Evolutionary conservation across 805 yeast genomes (phyloP), one percentile per base, ranked within the genome.

Genomic region (Starmerella lactis-condensi): DNA sequence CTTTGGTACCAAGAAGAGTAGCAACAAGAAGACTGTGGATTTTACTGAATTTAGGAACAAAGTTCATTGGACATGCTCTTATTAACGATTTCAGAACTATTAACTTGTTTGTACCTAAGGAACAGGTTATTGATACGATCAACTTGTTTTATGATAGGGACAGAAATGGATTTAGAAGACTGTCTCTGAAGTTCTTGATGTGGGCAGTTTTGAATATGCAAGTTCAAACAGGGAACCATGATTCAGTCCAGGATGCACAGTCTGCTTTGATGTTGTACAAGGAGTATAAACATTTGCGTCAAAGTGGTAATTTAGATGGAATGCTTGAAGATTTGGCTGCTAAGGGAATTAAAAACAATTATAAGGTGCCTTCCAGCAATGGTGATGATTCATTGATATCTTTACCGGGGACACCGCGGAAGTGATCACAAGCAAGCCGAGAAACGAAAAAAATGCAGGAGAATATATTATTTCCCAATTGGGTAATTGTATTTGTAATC

Each of bases 11-110:
- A 0, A 57, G 77, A 34, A 85, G 77, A 45, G 72, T 79, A 0
- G 79, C 92, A 1, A 89, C 85, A 51, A 60, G 95, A 36, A 70
- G 77, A 45, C 64, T 89, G 24, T 91, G 99, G 98, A 57, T 89
- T 14, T 60, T 89, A 30, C 58, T 89, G 37, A 89, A 85, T 47
- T 47, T 82, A 34, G 95, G 95, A 0, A 81, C 92, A 48, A 67
- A 76, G 0, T 85, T 89, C 58, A 82, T 89, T 20, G 99, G 99
- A 0, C 99, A 89, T 56, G 94, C 95, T 2, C 60, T 89, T 36
- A 63, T 66, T 24, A 82, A 81, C 43, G 99, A 89, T 56, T 89
- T 89, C 61, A 63, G 95, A 45, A 77, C 89, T 21, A 89, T 91
- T 43, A 89, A 89, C 46, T 69, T 89, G 28, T 77, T 76, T 48